Conservation (phyloP, 2,329 filamentous ascomycete genomes). For the Phymatotrichopsis omnivora region DNA sequence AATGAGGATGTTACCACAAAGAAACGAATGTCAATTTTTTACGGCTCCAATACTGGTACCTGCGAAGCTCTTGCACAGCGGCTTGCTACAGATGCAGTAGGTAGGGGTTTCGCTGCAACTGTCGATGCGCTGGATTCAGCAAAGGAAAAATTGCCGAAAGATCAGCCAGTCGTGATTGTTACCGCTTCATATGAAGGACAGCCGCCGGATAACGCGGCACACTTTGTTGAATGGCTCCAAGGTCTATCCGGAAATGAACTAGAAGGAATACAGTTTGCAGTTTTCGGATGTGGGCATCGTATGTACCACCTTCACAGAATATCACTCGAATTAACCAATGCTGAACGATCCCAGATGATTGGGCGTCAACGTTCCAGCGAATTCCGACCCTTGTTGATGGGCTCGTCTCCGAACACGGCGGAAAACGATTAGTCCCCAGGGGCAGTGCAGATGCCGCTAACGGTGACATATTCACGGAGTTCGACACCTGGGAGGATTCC, state of each 20-base stretch:
- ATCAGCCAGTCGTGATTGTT: constrained; percentile 55
- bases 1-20: constrained; percentile 26
- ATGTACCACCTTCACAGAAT: too few species aligned
- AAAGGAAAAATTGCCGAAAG: constrained; percentile 48
- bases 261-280: constrained; percentile 51
- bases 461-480: constrained; percentile 57
- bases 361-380: constrained; percentile 54
- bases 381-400: constrained; percentile 55
- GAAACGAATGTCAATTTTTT: constrained; percentile 54
- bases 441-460: constrained; percentile 51
- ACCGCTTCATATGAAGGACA: constrained; percentile 65
- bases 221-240: constrained; percentile 59
- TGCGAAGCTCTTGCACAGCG: constrained; percentile 59
- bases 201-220: constrained; percentile 59
- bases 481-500: constrained; percentile 58
- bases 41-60: constrained; percentile 65
- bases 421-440: constrained; percentile 40
- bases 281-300: constrained; percentile 55
- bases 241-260: constrained; percentile 43
- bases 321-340: too few species aligned
- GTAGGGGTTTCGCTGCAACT: constrained; percentile 50
- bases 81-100: constrained; percentile 48
- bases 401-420: constrained; percentile 44
- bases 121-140: constrained; percentile 52
- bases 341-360: too few species aligned